Percentiles rank a stretch among this genome's conserved stretches.
Evolutionary conservation across 441 rosid species (phyloP).

Genomic region (Populus hybrid): DNA sequence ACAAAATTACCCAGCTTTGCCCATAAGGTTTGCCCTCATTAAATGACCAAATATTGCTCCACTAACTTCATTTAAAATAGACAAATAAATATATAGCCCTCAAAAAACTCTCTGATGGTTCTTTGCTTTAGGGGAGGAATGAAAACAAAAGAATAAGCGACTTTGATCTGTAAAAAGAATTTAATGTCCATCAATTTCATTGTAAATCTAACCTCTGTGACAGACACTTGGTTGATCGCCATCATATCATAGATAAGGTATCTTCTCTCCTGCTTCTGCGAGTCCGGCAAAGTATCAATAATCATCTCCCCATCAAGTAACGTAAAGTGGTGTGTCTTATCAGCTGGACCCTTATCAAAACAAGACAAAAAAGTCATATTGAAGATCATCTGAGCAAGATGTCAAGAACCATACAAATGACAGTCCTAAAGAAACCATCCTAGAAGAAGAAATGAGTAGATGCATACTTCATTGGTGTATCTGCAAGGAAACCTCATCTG

Average conservation of each 20-base stretch:
- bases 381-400: constrained; percentile 4
- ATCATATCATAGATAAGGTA: constrained; percentile 97
- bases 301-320: constrained; percentile 99
- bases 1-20: background rate
- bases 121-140: background rate
- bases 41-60: background rate
- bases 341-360: constrained; percentile 62
- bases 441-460: constrained; percentile 19
- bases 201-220: constrained; percentile 71
- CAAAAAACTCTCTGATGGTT: background rate
- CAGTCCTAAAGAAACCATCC: constrained; percentile 16
- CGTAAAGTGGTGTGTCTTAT: constrained; percentile 80
- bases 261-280: constrained; percentile 93
- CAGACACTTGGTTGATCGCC: constrained; percentile 70
- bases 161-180: background rate
- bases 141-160: background rate
- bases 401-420: constrained; percentile 8
- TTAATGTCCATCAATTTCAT: background rate
- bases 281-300: constrained; percentile 89
- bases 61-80: no score
- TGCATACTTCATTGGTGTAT: constrained; percentile 64
- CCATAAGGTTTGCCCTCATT: background rate
- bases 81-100: background rate
- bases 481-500: constrained; percentile 98
- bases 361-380: constrained; percentile 25